Conservation (phyloP, 2,329 filamentous ascomycete genomes). For the Alternaria longipes region DNA sequence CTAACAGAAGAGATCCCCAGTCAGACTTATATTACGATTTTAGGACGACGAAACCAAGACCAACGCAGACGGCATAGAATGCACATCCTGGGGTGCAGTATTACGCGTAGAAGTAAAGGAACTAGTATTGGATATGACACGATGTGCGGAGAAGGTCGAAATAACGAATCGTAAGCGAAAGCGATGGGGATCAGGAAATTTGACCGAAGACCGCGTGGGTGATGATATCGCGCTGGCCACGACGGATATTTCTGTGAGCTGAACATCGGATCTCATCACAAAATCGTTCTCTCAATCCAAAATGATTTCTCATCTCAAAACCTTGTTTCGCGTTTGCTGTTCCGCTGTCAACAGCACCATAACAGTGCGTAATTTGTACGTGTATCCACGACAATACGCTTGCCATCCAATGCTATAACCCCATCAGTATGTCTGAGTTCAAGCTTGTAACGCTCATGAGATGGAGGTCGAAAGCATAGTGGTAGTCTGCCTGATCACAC, state of each 20-base stretch:
- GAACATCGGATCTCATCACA: background rate
- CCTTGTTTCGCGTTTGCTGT: background rate
- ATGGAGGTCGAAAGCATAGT: slow-evolving; percentile 9
- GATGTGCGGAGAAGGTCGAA: background rate
- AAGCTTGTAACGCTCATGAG: background rate
- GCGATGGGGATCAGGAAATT: background rate
- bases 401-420: background rate
- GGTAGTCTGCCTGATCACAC: slow-evolving; percentile 4
- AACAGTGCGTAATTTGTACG: background rate
- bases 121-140: background rate
- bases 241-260: background rate
- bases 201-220: background rate
- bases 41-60: background rate
- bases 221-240: background rate
- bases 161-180: background rate
- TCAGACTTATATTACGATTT: slow-evolving; percentile 14
- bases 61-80: background rate
- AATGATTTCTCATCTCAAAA: background rate
- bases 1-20: background rate
- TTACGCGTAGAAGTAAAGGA: background rate
- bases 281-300: background rate
- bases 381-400: background rate
- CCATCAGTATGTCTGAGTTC: background rate
- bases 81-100: slow-evolving; percentile 9
- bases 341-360: background rate